Base-by-base conservation (phyloP, 768 basidiomycete genomes). In the Mycena vulgaris region DNA sequence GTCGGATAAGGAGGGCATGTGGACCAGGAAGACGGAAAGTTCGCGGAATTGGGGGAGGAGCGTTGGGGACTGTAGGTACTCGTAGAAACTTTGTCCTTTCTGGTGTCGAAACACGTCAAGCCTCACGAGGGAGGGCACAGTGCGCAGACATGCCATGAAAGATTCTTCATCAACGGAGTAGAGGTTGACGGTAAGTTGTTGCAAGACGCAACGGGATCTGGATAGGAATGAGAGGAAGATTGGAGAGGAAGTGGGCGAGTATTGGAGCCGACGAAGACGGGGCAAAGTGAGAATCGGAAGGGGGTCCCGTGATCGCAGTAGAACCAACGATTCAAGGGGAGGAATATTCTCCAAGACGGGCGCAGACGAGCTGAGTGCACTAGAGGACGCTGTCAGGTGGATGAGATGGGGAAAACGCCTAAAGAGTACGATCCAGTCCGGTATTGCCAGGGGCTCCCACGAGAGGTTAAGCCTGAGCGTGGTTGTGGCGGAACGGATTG, bases 241-340 rank as follows among this genome's bases (percentile, higher is more conserved):
- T n/a, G 6, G 5, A 23, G 42, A 19, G 19, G 14, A 13, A 7
- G 10, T 40, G 40, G 40, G 42, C 21, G 21, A 13, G 37, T 39
- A 42, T 42, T 42, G 11, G 9, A 63, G 62, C 28, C 30, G 62
- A 27, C 39, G 62, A 5, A 63, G 39, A 30, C 45, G 28, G 6
- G 62, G 62, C 3, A 63, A 19, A 5, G 37, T 63, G 39, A 63
- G 62, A 11, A 23, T 10, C 6, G 37, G 28, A n/a, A 63, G 37
- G 27, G 39, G 51, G 17, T 53, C 52, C 0, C 39, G 39, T 1
- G 23, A 5, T 13, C 28, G n/a, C n/a, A n/a, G 21, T 2, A 63
- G n/a, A 25, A 40, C 33, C 37, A 63, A 23, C 9, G 62, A 63
- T n/a, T 63, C 14, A 5, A 63, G 62, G 10, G 62, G 62, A 37